Evolutionary conservation across 2,329 filamentous ascomycete genomes (phyloP).

Genomic region (Ceratocystis eucalypticola): DNA sequence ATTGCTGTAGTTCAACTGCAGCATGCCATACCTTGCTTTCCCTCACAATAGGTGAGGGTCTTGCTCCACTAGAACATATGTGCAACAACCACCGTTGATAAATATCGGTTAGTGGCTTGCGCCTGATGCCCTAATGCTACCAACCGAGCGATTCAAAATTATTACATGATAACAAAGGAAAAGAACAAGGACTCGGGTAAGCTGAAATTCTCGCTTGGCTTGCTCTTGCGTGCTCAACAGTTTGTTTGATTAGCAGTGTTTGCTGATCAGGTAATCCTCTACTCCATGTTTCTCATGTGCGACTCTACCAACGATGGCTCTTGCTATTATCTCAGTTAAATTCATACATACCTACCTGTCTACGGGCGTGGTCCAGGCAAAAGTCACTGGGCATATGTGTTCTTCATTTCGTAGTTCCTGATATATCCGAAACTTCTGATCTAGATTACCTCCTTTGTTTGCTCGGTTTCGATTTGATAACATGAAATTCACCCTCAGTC

Average conservation of each 20-base stretch:
- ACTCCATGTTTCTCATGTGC: background rate
- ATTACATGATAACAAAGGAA: background rate
- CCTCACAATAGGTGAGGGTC: background rate
- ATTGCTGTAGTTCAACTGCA: background rate
- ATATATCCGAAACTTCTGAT: too few relatives aligned
- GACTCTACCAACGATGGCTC: background rate
- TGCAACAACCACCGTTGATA: background rate
- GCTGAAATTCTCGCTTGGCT: background rate
- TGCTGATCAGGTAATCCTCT: background rate
- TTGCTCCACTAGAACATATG: background rate
- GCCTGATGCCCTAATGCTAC: background rate
- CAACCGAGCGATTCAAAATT: background rate
- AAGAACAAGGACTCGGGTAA: background rate
- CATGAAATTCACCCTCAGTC: too few relatives aligned
- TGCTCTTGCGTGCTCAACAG: too few relatives aligned
- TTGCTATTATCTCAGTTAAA: too few relatives aligned
- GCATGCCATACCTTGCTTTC: background rate
- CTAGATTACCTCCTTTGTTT: too few relatives aligned
- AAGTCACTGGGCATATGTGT: too few relatives aligned
- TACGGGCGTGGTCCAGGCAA: too few relatives aligned
- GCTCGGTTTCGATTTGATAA: too few relatives aligned
- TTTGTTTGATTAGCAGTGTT: background rate
- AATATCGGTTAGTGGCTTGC: background rate
- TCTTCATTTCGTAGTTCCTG: too few relatives aligned
- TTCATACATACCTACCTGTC: too few relatives aligned